Base-by-base conservation (phyloP, 768 basidiomycete genomes). In the Trametes sanguinea region DNA sequence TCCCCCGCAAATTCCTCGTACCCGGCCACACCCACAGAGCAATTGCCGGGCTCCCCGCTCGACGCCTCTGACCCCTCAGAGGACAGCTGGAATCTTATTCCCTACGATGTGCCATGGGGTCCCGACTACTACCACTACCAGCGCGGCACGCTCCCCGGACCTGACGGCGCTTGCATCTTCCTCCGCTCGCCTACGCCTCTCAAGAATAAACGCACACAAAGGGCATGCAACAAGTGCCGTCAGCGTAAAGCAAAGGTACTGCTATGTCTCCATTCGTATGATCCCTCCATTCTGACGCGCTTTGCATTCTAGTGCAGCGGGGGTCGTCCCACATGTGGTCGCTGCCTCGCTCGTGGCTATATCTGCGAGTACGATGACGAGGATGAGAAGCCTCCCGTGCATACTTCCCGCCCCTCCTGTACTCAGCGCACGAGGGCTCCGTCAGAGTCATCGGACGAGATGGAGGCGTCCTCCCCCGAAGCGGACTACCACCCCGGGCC, bases 181-280 rank as follows among this genome's bases (percentile, higher is more conserved):
- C 66, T 77, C 37, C 74, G 76, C 51, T 76, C 76, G 10, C 76
- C 76, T 16, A 77, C 76, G 14, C 76, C 76, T 6, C 58, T 75
- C 60, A 75, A 74, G 60, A 73, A 76, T 61, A 68, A 73, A 46
- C 73, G 77, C 30, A 75, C 76, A 10, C 67, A 70, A 22, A 72
- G 73, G 59, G 77, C 77, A 4, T 78, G 77, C 66, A 70, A 73
- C 51, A 74, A 71, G 40, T 78, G 77, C 61, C 73, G 77, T 30
- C 74, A 76, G 61, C 71, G 76, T 35, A 78, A 78, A 55, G 76
- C 76, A 8, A 78, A 78, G 73, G 77, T 77, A 33, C 46, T 74
- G 61, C 8, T 10, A 11, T 33, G 17, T 37, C 22, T 45, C 17
- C 16, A 27, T 9, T 39, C 40, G 39, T 44, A 14, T 42, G 14